Evolutionary conservation across 495 filamentous ascomycete genomes (phyloP).

Genomic region (Penicillium crystallinum): DNA sequence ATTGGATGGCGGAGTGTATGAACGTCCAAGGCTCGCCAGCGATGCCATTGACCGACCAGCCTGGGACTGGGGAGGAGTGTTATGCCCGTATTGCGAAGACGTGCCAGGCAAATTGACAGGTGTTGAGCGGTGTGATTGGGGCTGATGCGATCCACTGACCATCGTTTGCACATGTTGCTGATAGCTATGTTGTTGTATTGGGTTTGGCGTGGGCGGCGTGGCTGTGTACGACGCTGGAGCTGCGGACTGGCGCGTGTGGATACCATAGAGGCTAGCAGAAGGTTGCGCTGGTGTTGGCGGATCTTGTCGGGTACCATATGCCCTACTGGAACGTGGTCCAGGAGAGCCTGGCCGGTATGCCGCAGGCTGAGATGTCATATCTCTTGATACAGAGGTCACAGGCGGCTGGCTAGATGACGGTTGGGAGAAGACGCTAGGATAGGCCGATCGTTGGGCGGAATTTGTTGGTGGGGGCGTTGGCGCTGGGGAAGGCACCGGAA

Average conservation of each 20-base stretch:
- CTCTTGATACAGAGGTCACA: conserved; percentile 24
- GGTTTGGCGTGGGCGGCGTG: conserved; percentile 21
- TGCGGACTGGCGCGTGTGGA: conserved; percentile 28
- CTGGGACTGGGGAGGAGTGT: conserved; percentile 33
- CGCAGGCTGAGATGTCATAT: conserved; percentile 25
- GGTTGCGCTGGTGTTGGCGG: conserved; percentile 32
- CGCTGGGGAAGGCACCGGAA: conserved; percentile 33
- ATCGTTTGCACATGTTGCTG: conserved; percentile 42
- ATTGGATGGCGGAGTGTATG: conserved; percentile 38
- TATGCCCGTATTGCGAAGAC: conserved; percentile 31
- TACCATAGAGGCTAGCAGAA: conserved; percentile 26
- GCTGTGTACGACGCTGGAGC: conserved; percentile 23
- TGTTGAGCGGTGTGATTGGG: conserved; percentile 28
- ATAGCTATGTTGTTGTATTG: conserved; percentile 25
- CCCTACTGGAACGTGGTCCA: conserved; percentile 26
- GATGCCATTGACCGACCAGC: conserved; percentile 29
- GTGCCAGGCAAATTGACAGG: conserved; percentile 26
- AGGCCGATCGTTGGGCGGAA: conserved; percentile 30
- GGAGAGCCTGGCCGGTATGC: conserved; percentile 36
- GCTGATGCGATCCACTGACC: conserved; percentile 37
- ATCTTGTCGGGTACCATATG: conserved; percentile 33
- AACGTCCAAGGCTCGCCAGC: conserved; percentile 31
- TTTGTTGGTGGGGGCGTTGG: conserved; percentile 38
- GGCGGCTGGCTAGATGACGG: conserved; percentile 21
- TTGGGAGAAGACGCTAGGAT: conserved; percentile 34